phyloP scores from a whole-genome alignment of 129 eudicot species.

The Ambrosia trifida region DNA sequence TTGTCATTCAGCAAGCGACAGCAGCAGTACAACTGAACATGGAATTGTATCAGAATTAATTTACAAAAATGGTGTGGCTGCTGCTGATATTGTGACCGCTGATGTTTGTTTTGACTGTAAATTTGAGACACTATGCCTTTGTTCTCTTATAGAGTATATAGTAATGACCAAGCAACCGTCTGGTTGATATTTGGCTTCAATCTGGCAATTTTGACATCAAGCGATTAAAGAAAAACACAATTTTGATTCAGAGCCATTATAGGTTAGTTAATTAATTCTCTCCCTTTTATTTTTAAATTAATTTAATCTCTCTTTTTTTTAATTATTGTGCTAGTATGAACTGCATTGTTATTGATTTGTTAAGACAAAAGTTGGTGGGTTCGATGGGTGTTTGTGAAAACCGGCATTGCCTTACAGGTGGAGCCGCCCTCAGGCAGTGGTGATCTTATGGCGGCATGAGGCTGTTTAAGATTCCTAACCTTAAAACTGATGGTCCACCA shows the following conservation, averaged over 20 bases:
- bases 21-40: not conserved
- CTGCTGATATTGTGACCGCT: constrained; percentile 11
- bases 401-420: not conserved
- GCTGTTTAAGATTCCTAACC: not conserved
- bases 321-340: constrained; percentile 4
- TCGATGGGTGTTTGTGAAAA: constrained; percentile 3
- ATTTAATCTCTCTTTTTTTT: not conserved
- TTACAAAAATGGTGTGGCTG: constrained; percentile 71
- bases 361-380: not conserved
- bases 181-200: constrained; percentile 42
- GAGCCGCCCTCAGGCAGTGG: not conserved
- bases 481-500: not conserved
- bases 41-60: constrained; percentile 40
- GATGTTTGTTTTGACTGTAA: constrained; percentile 75
- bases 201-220: constrained; percentile 51
- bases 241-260: constrained; percentile 32
- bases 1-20: constrained; percentile 49
- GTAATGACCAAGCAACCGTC: constrained; percentile 53
- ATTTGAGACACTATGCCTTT: constrained; percentile 79
- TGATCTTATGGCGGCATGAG: constrained; percentile 5
- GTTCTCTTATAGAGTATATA: constrained; percentile 80
- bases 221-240: constrained; percentile 30
- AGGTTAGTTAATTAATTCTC: not conserved
- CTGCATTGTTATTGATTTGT: not conserved
- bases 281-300: not conserved